Percentiles rank a stretch among this genome's conserved stretches.
These are phyloP conservation scores for Patellifolia procumbens DNA, from an alignment of 179 eudicot species.

Conservation along the genomic window DNA sequence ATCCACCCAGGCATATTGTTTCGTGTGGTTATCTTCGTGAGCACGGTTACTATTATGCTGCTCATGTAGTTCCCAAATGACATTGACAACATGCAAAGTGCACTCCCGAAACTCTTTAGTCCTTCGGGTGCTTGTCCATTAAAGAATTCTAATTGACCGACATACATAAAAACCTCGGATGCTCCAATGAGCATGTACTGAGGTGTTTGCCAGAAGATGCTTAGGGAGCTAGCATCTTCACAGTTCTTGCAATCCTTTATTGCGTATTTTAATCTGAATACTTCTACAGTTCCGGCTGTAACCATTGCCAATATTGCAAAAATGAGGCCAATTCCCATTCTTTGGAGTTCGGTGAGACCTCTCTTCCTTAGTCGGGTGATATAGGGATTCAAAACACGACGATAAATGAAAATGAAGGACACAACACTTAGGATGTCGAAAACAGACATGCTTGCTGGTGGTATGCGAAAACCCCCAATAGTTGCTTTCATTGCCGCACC, in stretches of 20 bases:
- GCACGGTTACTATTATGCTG: slow-evolving; percentile 55
- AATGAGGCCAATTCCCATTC: slow-evolving; percentile 73
- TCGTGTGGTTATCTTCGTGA: slow-evolving; percentile 54
- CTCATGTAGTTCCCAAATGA: slow-evolving; percentile 76
- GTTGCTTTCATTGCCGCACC: slow-evolving; percentile 68
- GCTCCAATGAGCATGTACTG: slow-evolving; percentile 76
- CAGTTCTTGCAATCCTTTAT: slow-evolving; percentile 34
- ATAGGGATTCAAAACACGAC: slow-evolving; percentile 55
- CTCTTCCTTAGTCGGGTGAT: slow-evolving; percentile 37
- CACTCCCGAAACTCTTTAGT: slow-evolving; percentile 77
- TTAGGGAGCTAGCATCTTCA: slow-evolving; percentile 40
- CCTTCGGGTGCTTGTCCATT: slow-evolving; percentile 73
- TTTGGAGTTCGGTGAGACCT: slow-evolving; percentile 63
- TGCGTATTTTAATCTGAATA: slow-evolving; percentile 40
- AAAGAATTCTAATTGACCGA: slow-evolving; percentile 81
- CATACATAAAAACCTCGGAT: slow-evolving; percentile 82
- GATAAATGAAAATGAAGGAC: slow-evolving; percentile 49
- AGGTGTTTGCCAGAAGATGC: slow-evolving; percentile 84
- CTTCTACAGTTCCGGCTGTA: slow-evolving; percentile 60
- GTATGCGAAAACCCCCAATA: slow-evolving; percentile 54
- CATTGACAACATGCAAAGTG: slow-evolving; percentile 77
- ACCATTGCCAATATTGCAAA: slow-evolving; percentile 64
- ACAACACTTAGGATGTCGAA: slow-evolving; percentile 71
- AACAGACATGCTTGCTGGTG: slow-evolving; percentile 85
- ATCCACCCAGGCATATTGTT: slow-evolving; percentile 69